phyloP scores from a whole-genome alignment of 306 rosid species.

The Herpetospermum pedunculosum region DNA sequence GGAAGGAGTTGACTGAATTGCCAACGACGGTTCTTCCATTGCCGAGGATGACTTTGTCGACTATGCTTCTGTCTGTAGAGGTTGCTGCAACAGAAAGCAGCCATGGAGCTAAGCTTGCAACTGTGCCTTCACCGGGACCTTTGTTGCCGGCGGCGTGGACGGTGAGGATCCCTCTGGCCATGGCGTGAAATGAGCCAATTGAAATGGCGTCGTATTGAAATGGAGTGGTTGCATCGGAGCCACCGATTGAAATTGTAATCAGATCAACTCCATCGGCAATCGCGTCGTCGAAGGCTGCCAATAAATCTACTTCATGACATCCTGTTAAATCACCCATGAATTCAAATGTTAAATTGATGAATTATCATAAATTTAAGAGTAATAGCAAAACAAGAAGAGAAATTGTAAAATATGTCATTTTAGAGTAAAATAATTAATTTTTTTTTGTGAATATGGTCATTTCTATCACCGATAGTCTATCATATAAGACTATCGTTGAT shows the following conservation, averaged over 20 bases:
- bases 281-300: constrained; percentile 49
- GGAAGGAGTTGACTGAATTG: neutral
- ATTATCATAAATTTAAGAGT: no score
- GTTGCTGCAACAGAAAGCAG: constrained; percentile 32
- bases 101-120: no score
- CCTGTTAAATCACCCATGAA: no score
- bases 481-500: no score
- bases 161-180: constrained; percentile 29
- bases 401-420: no score
- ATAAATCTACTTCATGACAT: neutral
- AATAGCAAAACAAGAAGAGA: no score
- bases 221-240: rapidly evolving
- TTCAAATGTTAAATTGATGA: no score
- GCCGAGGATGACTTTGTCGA: constrained; percentile 25
- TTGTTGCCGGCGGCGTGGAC: constrained; percentile 25
- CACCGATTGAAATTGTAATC: constrained; percentile 23
- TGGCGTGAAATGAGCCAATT: constrained; percentile 36
- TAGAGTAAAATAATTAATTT: no score
- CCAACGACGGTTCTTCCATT: constrained; percentile 18
- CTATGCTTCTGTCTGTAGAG: constrained; percentile 16
- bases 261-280: constrained; percentile 38
- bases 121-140: no score
- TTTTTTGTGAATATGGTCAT: no score
- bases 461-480: no score
- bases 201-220: constrained; percentile 10